A percentile compares a stretch with the other conserved stretches of the same genome.
These are phyloP conservation scores for Arxiozyma heterogenica DNA, from an alignment of 1,139 yeast genomes.

Conservation along the genomic window DNA sequence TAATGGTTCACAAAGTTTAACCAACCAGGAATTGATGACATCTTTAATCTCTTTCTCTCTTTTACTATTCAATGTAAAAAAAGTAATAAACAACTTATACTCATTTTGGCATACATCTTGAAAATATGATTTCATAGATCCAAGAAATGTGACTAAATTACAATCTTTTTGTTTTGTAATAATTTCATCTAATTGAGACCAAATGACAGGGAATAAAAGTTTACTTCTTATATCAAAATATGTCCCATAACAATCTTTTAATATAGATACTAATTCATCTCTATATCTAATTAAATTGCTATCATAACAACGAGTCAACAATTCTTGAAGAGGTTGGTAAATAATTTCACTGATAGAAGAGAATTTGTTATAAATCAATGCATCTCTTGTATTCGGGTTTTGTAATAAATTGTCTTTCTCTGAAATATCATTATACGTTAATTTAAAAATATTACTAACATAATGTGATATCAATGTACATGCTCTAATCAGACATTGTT, in stretches of 20 bases:
- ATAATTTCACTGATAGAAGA: slow-evolving; percentile 38
- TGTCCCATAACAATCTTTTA: slow-evolving; percentile 48
- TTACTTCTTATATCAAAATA: slow-evolving; percentile 51
- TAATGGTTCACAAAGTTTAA: slow-evolving; percentile 60
- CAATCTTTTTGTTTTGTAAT: slow-evolving; percentile 20
- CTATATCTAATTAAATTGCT: slow-evolving; percentile 42
- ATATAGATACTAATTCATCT: slow-evolving; percentile 46
- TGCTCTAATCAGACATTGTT: slow-evolving; percentile 80
- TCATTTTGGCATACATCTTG: slow-evolving; percentile 57
- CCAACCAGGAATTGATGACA: slow-evolving; percentile 42
- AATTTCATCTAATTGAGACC: slow-evolving; percentile 32
- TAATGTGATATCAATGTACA: slow-evolving; percentile 67
- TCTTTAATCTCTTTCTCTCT: slow-evolving; percentile 9
- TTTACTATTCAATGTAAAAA: slow-evolving; percentile 37
- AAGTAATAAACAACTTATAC: slow-evolving; percentile 43
- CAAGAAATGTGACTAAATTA: slow-evolving; percentile 46
- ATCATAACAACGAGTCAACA: slow-evolving; percentile 39
- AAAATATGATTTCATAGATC: slow-evolving; percentile 49
- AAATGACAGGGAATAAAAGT: slow-evolving; percentile 40
- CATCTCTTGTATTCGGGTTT: slow-evolving; percentile 39
- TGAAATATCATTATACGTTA: slow-evolving; percentile 38
- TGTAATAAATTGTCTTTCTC: slow-evolving; percentile 16
- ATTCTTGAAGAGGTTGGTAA: slow-evolving; percentile 40
- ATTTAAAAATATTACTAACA: slow-evolving; percentile 46
- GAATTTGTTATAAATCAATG: slow-evolving; percentile 56